Conservation (phyloP, 805 yeast species). For the Limtongia smithiae region DNA sequence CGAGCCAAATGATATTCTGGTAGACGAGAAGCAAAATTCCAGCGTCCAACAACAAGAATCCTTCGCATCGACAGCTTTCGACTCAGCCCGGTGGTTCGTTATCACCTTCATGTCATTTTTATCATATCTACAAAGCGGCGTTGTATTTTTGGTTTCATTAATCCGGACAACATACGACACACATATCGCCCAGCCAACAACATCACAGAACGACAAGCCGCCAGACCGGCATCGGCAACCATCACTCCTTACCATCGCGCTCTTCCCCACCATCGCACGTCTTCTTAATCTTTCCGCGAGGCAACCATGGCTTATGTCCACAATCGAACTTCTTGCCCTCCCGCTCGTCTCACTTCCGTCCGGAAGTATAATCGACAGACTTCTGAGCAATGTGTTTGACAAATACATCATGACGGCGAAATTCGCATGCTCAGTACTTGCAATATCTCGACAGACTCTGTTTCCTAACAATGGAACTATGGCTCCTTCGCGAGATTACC, state of each 20-base stretch:
- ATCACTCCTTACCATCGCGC: conserved; percentile 24
- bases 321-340: conserved; percentile 21
- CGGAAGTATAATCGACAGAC: conserved; percentile 22
- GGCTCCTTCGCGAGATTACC: conserved; percentile 48
- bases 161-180: conserved; percentile 6
- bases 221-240: neutral
- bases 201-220: neutral
- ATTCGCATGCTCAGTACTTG: conserved; percentile 28
- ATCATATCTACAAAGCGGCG: conserved; percentile 17
- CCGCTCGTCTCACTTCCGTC: conserved; percentile 26
- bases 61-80: neutral
- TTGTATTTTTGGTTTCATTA: conserved; percentile 15
- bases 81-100: neutral
- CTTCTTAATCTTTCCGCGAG: conserved; percentile 23
- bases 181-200: neutral
- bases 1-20: conserved; percentile 1
- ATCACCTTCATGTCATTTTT: conserved; percentile 2
- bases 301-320: conserved; percentile 29
- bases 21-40: neutral
- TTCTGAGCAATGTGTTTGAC: conserved; percentile 19
- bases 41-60: neutral
- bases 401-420: conserved; percentile 22
- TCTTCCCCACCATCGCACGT: conserved; percentile 25
- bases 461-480: conserved; percentile 50
- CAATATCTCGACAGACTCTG: conserved; percentile 39